phyloP scores from a whole-genome alignment of 371 early-diverging fungal genomes.

The Syncephalastrum monosporum region DNA sequence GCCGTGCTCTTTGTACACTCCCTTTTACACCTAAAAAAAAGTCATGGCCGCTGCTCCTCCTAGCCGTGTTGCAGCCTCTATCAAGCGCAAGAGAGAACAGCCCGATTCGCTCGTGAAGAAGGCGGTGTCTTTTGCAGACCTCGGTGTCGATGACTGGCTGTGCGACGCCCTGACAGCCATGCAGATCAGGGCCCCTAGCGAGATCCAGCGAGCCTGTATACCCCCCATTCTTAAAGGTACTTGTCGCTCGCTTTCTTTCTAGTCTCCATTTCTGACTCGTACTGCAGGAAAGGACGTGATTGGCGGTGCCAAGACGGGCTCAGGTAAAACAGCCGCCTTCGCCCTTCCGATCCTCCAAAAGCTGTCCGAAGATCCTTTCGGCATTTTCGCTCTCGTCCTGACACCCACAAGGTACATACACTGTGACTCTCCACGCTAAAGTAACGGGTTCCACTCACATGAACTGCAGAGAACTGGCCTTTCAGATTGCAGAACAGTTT shows the following conservation, averaged over 20 bases:
- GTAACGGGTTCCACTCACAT: background rate
- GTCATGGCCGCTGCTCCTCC: background rate
- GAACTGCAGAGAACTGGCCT: slow-evolving; percentile 85
- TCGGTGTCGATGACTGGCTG: slow-evolving; percentile 85
- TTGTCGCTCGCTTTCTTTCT: background rate
- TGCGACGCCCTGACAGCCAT: slow-evolving; percentile 73
- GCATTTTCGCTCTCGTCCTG: slow-evolving; percentile 91
- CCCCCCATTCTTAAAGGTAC: slow-evolving; percentile 66
- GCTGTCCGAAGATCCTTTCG: slow-evolving; percentile 90
- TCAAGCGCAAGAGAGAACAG: slow-evolving; percentile 5
- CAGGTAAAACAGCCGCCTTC: slow-evolving; percentile 99
- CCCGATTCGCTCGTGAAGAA: slow-evolving; percentile 6
- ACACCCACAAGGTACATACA: slow-evolving; percentile 88
- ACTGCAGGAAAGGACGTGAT: slow-evolving; percentile 81
- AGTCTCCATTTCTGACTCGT: slow-evolving; percentile 7
- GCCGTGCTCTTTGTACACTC: no score
- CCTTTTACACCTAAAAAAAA: no score
- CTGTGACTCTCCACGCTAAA: no score
- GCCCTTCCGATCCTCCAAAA: slow-evolving; percentile 96
- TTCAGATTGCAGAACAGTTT: slow-evolving; percentile 97
- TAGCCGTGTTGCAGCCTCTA: slow-evolving; percentile 18
- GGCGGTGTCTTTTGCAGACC: slow-evolving; percentile 45
- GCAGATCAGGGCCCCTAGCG: slow-evolving; percentile 88
- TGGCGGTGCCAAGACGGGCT: slow-evolving; percentile 98
- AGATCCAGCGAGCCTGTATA: slow-evolving; percentile 92